Evolutionary conservation across 1,284 basidiomycete genomes (phyloP), one percentile per base, ranked within the genome.

Genomic region (Apiotrichum brassicae): DNA sequence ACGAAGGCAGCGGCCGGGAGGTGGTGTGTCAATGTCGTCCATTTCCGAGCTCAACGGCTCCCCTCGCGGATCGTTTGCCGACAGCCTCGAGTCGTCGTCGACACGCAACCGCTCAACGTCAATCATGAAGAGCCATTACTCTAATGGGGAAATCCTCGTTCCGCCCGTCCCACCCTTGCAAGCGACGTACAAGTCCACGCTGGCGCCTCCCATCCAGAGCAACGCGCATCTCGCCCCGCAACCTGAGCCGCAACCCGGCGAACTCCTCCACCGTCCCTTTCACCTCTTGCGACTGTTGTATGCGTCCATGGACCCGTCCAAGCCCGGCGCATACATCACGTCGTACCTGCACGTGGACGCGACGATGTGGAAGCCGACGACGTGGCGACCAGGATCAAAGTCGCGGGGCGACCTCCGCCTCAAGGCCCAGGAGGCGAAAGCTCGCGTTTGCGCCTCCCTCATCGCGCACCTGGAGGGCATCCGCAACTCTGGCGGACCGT

Each of bases 321-420:
- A 80, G 48, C 81, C 84, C 2, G 93, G 93, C 12, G 88, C 86
- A 13, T 95, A 94, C 68, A 76, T 97, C 49, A 94, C 90, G 1
- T 82, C 83, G 23, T 81, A 84, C 36, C 75, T 98, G 53, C 93
- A 92, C 70, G 84, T 97, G 19, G 87, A 91, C 6, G 81, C 84
- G 40, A 85, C 86, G 56, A 83, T 94, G 11, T 98, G 94, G 94
- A 61, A 60, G 43, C 52, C 61, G 6, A 20, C 46, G 18, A 51
- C 52, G 19, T 62, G 59, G 53, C 14, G 22, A 12, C 23, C 30
- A 28, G 36, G 26, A 16, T 41, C 57, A 19, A 92, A 91, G 70
- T 78, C 94, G 39, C 75, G 76, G 13, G 86, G 87, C 60, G 66
- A 92, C 30, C 53, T 61, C 7, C 65, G 62, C 46, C 59, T 70